Conservation (phyloP, 192 early-diverging fungal species). For the Coemansia sp. region DNA sequence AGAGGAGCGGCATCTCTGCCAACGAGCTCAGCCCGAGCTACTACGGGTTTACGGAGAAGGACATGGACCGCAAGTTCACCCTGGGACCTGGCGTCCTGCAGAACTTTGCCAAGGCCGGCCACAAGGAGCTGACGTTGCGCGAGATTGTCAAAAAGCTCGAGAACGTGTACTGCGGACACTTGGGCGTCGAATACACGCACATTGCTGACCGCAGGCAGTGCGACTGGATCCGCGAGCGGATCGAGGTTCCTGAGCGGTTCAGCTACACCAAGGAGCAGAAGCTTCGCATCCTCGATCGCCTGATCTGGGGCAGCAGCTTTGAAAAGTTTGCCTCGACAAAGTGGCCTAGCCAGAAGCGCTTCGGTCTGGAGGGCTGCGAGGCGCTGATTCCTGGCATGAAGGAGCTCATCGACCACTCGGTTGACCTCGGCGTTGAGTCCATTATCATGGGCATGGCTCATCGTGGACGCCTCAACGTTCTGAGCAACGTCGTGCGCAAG, state of each 20-base stretch:
- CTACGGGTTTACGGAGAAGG: conserved; percentile 94
- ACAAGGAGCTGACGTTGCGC: conserved; percentile 80
- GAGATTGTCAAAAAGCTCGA: conserved; percentile 87
- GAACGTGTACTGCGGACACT: conserved; percentile 88
- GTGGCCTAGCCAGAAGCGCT: conserved; percentile 97
- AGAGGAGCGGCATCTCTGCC: conserved; percentile 60
- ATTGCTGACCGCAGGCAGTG: conserved; percentile 95
- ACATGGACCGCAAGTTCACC: conserved; percentile 90
- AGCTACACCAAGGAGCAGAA: conserved; percentile 90
- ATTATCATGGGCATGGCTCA: conserved; percentile 99
- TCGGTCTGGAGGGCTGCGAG: conserved; percentile 98
- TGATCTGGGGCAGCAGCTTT: conserved; percentile 97
- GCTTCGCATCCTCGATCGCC: conserved; percentile 89
- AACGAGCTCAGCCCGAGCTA: conserved; percentile 84
- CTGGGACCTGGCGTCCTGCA: conserved; percentile 96
- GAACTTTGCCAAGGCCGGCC: conserved; percentile 73
- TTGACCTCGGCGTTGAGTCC: conserved; percentile 93
- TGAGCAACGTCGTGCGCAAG: conserved; percentile 99
- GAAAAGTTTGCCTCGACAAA: conserved; percentile 96
- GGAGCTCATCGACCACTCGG: conserved; percentile 94
- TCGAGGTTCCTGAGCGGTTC: conserved; percentile 92
- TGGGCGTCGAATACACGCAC: conserved; percentile 98
- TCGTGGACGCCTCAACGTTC: conserved; percentile 97
- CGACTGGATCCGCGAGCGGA: conserved; percentile 93
- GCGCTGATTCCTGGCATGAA: conserved; percentile 98